A percentile compares a stretch with the other conserved stretches of the same genome.
phyloP scores from a whole-genome alignment of 345 rosid genomes.

The Acer campestre region DNA sequence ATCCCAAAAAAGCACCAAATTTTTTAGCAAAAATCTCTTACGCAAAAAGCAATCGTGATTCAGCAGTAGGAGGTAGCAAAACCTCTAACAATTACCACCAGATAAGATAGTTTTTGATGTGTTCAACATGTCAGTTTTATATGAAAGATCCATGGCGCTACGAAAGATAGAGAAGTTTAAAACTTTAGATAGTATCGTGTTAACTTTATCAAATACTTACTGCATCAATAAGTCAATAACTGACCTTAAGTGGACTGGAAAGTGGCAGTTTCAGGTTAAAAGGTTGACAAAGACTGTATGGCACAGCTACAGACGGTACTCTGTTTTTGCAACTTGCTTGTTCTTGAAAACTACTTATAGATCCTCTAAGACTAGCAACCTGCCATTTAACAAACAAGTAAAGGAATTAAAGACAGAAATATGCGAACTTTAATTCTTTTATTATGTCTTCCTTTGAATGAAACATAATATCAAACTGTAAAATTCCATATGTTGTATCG shows the following conservation, averaged over 20 bases:
- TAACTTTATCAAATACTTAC: neutral
- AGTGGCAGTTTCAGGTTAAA: conserved; percentile 69
- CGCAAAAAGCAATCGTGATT: neutral
- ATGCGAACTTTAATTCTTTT: neutral
- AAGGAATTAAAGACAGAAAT: neutral
- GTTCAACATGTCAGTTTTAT: neutral
- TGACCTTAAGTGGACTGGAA: conserved; percentile 75
- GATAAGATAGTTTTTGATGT: neutral
- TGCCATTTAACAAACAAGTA: conserved; percentile 42
- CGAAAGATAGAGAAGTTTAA: neutral
- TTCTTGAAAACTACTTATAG: conserved; percentile 86
- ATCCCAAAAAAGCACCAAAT: neutral
- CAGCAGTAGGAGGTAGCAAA: neutral
- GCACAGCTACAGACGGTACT: conserved; percentile 64
- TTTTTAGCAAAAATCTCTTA: neutral
- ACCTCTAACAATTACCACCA: neutral
- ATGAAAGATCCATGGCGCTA: neutral
- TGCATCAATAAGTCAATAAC: conserved; percentile 19
- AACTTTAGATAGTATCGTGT: neutral
- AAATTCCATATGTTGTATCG: neutral
- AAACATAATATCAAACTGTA: neutral
- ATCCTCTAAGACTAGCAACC: conserved; percentile 93
- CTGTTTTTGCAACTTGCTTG: conserved; percentile 77
- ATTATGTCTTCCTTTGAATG: neutral
- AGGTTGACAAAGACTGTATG: conserved; percentile 68